Percentiles rank a stretch among this genome's conserved stretches.
phyloP scores from a whole-genome alignment of 2,329 filamentous ascomycete genomes.

The Colletotrichum sp. region DNA sequence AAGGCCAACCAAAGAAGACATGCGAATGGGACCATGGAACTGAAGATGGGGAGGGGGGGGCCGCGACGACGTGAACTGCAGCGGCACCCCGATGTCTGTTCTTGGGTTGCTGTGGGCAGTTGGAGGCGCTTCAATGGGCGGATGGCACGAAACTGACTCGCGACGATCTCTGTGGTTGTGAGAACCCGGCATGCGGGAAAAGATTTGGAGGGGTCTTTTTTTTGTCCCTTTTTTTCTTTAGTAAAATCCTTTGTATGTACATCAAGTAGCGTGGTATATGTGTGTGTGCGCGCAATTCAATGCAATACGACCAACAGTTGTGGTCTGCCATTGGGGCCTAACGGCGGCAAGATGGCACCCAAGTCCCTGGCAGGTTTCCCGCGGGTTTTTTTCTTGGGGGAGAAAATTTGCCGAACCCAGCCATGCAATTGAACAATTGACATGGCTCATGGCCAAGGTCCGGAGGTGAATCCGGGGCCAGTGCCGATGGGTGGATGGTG shows the following conservation, averaged over 20 bases:
- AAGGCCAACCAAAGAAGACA: not conserved
- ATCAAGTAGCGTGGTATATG: not conserved
- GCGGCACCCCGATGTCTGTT: not conserved
- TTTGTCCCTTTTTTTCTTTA: not conserved
- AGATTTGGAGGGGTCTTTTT: not conserved
- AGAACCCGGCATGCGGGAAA: not conserved
- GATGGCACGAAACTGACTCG: slow-evolving; percentile 4
- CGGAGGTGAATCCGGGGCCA: not conserved
- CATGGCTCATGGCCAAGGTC: not conserved
- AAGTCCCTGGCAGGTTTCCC: not conserved
- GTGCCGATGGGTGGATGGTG: not conserved
- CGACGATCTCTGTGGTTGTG: not conserved
- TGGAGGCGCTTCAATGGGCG: not conserved
- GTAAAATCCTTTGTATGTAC: not conserved
- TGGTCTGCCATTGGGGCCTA: not conserved
- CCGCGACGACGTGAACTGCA: not conserved
- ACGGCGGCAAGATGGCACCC: not conserved
- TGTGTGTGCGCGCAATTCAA: not conserved
- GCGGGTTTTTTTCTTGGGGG: not conserved
- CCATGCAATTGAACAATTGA: not conserved
- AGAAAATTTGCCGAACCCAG: not conserved
- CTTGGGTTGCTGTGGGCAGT: not conserved
- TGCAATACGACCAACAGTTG: not conserved
- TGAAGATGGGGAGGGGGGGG: not conserved
- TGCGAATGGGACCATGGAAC: not conserved